Evolutionary conservation across 1,284 basidiomycete species (phyloP), one percentile per base, ranked within the genome.

Genomic region (Pseudozyma pruni): DNA sequence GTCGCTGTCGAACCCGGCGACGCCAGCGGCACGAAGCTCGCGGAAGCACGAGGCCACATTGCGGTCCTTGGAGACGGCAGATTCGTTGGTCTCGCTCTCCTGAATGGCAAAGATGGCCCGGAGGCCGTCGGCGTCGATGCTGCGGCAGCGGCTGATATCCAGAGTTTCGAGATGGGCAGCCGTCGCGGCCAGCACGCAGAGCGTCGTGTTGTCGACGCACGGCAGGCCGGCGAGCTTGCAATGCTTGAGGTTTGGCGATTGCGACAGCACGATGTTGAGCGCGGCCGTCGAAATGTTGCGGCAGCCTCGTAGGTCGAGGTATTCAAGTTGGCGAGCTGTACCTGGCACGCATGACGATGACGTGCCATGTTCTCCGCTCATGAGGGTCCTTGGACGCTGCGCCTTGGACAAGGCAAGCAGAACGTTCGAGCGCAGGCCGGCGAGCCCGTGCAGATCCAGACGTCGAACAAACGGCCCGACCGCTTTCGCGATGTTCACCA

Each of bases 271-370:
- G 51, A 87, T 83, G 74, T 90, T 88, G 19, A 96, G 84, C 4
- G 90, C 87, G 4, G 84, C 84, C 1, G 88, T 87, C 1, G 88
- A 87, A 46, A 96, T 78, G 8, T 84, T 81, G 2, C 85, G 85
- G 82, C 92, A 94, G 25, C 92, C 91, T 75, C 87, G 87, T 16
- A 96, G 84, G 72, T 92, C 89, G 74, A 95, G 85, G 19, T 80
- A 60, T 10, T 72, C 74, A n/a, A 85, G 68, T 54, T 68, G 34
- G 73, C 81, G 42, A 13, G 38, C 32, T 3, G 42, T 39, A 4
- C 29, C 22, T 6, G 54, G 31, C 23, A 29, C 31, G 17, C 29
- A 5, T 45, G 47, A 16, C 20, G 56, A 50, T n/a, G n/a, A n/a
- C 14, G 32, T 19, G 8, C 9, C 22, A 25, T 39, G 32, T 34